phyloP scores from a whole-genome alignment of 2,329 filamentous ascomycete species.

The Thelonectria blattea region DNA sequence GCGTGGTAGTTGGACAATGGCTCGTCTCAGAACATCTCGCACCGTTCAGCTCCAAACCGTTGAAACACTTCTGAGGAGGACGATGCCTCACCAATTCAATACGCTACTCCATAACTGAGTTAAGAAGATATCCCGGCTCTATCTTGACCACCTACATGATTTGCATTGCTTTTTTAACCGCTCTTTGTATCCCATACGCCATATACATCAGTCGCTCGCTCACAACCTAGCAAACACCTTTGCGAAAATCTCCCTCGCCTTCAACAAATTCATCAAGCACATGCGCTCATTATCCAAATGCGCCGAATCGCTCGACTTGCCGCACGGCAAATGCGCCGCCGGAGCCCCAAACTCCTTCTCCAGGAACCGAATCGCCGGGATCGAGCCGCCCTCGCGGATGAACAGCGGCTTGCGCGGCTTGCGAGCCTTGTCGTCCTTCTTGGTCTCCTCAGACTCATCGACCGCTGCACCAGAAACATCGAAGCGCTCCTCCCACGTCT shows the following conservation, averaged over 20 bases:
- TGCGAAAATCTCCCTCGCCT: conserved; percentile 90
- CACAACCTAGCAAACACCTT: conserved; percentile 78
- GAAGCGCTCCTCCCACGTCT: conserved; percentile 75
- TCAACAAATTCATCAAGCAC: conserved; percentile 83
- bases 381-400: conserved; percentile 94
- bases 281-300: conserved; percentile 97
- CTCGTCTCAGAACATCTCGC: not conserved
- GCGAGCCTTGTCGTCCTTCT: conserved; percentile 24
- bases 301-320: conserved; percentile 90
- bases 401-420: conserved; percentile 75
- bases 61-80: not conserved
- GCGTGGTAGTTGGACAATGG: not conserved
- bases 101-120: not conserved
- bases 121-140: not conserved
- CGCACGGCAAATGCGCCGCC: conserved; percentile 90
- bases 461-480: conserved; percentile 27
- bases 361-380: conserved; percentile 90
- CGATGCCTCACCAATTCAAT: not conserved
- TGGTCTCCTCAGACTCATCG: conserved; percentile 30
- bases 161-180: not conserved
- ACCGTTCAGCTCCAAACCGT: not conserved
- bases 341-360: conserved; percentile 94
- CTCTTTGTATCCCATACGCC: not conserved
- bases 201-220: not conserved
- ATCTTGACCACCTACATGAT: not conserved